Percentiles rank a stretch among this genome's conserved stretches.
Evolutionary conservation across 768 basidiomycete species (phyloP).

Genomic region (Serendipita sp.): DNA sequence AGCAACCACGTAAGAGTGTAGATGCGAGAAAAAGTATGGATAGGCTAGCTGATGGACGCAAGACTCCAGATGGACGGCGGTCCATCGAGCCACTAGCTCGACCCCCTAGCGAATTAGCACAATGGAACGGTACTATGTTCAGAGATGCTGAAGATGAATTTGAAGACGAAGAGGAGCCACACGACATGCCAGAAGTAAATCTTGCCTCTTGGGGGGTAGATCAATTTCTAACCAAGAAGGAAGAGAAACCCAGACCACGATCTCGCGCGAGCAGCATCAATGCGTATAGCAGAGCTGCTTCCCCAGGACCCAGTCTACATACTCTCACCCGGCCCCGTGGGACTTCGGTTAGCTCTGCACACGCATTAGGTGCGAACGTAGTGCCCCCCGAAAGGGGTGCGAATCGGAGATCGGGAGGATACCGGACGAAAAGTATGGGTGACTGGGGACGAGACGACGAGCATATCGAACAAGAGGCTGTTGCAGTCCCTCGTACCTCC

Average conservation of each 20-base stretch:
- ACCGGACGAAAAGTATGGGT: constrained; percentile 53
- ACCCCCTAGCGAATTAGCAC: neutral
- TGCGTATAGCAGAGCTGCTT: constrained; percentile 1
- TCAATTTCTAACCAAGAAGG: constrained; percentile 44
- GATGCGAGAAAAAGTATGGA: neutral
- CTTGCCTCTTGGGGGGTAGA: constrained; percentile 75
- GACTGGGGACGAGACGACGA: constrained; percentile 36
- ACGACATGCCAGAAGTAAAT: constrained; percentile 54
- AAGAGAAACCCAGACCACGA: neutral
- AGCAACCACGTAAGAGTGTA: neutral
- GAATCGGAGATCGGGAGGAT: constrained; percentile 8
- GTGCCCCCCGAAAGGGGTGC: neutral
- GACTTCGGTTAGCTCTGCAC: constrained; percentile 4
- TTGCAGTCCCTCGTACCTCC: constrained; percentile 14
- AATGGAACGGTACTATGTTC: neutral
- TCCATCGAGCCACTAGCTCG: neutral
- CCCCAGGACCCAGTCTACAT: neutral
- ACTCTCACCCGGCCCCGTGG: neutral
- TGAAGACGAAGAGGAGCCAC: constrained; percentile 30
- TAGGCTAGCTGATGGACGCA: neutral
- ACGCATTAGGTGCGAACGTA: neutral
- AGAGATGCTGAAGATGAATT: constrained; percentile 33
- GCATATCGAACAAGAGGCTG: constrained; percentile 24
- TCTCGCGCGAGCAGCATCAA: constrained; percentile 6
- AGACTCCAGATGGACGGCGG: constrained; percentile 1